Base-by-base conservation (phyloP, 2,329 filamentous ascomycete species). In the Calonectria pteridis region DNA sequence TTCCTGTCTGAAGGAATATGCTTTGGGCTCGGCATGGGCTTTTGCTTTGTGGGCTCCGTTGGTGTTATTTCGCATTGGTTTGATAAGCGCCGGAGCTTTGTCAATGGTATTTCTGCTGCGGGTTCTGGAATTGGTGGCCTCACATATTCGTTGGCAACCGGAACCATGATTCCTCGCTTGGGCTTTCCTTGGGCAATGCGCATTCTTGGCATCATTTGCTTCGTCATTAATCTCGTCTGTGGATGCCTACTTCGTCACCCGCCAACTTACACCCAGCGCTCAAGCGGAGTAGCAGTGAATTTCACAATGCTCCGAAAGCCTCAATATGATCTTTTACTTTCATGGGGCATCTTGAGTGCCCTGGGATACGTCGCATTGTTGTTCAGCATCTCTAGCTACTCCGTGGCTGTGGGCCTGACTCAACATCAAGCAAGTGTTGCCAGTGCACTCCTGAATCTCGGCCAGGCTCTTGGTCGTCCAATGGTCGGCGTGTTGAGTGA, bases 331-430 rank as follows among this genome's bases (percentile, higher is more conserved):
- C 85, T 92, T 0, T 84, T 93, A 28, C 84, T 92, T 37, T 83
- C 81, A 10, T 94, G 90, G 85, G 91, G 90, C 2, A 86, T 90
- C 74, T 85, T 93, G 75, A 91, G 87, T 72, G 91, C 92, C 86
- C 84, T 94, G 11, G 92, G 90, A 16, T 94, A 93, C 77, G 89
- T 93, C 29, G 89, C 91, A 0, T 81, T 94, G 2, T 84, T 93
- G 6, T 94, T 93, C 83, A 91, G 89, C 7, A 82, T 94, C 14
- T 89, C 92, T 4, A 91, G 89, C 75, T 93, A 92, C 79, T 90
- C 91, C 0, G 83, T 87, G 10, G 87, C 88, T 0, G 87, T 93
- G 46, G 92, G 92, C 0, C 86, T 93, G 18, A 87, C 86, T 0
- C 84, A 90, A 5, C 84, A 88, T 26, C 91, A 94, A 80, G 91